Percentiles rank a stretch among this genome's conserved stretches.
Evolutionary conservation across 176 grass and related monocot species (phyloP).

Genomic region (Triticum urartu): DNA sequence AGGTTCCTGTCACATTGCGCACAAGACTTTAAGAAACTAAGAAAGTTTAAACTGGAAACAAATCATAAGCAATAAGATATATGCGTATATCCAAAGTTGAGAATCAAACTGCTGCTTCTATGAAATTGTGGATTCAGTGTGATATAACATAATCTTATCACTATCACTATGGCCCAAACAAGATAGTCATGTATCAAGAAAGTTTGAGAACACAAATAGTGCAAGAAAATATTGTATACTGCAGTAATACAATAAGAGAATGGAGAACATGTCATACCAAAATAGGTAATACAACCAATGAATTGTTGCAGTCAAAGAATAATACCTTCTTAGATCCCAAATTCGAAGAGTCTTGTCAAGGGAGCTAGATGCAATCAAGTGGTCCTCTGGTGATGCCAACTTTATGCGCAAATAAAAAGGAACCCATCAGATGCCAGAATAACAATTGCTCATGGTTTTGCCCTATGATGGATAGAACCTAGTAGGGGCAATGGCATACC

Average conservation of each 20-base stretch:
- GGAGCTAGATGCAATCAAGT: slow-evolving; percentile 93
- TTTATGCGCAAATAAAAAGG: slow-evolving; percentile 34
- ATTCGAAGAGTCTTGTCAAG: slow-evolving; percentile 88
- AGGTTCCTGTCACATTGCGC: slow-evolving; percentile 55
- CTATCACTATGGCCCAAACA: not conserved
- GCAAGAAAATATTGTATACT: not conserved
- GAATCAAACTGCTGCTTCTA: not conserved
- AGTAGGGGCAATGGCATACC: slow-evolving; percentile 32
- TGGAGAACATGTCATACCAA: not conserved
- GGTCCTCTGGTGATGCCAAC: slow-evolving; percentile 78
- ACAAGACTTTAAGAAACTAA: not conserved
- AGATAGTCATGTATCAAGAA: not conserved
- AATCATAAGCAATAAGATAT: slow-evolving; percentile 18
- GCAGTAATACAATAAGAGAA: not conserved
- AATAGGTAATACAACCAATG: not conserved
- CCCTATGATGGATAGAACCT: slow-evolving; percentile 7
- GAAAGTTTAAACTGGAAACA: slow-evolving; percentile 7
- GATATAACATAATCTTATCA: not conserved
- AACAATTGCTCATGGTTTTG: slow-evolving; percentile 11
- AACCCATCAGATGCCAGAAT: slow-evolving; percentile 31
- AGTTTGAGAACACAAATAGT: not conserved
- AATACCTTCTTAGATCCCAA: slow-evolving; percentile 90
- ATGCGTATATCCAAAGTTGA: slow-evolving; percentile 21
- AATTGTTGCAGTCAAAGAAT: slow-evolving; percentile 30
- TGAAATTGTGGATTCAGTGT: not conserved